Evolutionary conservation across 1,139 yeast genomes (phyloP).

Genomic region (Hyphopichia pseudoburtonii): DNA sequence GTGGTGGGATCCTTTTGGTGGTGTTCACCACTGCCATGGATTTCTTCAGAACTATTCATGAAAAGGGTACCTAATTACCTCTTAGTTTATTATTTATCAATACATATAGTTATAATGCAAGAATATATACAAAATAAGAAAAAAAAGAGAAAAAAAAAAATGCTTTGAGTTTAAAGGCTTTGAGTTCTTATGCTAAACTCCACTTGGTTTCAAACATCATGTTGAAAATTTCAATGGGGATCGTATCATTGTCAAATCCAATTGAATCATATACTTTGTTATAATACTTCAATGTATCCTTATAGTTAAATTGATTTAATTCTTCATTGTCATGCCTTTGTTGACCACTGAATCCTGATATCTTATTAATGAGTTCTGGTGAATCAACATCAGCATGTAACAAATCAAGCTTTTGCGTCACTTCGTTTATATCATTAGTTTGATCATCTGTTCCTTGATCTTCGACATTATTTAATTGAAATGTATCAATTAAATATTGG

Average conservation of each 20-base stretch:
- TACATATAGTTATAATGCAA: no score
- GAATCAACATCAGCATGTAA: conserved; percentile 32
- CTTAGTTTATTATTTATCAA: no score
- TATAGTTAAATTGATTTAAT: conserved; percentile 9
- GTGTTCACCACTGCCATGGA: conserved; percentile 95
- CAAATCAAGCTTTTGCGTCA: conserved; percentile 15
- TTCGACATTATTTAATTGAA: conserved; percentile 15
- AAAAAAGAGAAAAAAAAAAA: no score
- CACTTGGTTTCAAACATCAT: conserved; percentile 5
- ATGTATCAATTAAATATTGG: conserved; percentile 16
- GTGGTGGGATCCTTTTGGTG: conserved; percentile 96
- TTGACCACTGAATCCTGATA: conserved; percentile 8
- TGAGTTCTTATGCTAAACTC: neutral
- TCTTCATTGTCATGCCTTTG: neutral
- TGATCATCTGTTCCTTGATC: conserved; percentile 12
- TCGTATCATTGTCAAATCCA: conserved; percentile 9
- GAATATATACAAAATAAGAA: no score
- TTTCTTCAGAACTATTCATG: conserved; percentile 72
- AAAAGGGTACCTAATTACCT: conserved; percentile 17
- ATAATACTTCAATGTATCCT: conserved; percentile 15
- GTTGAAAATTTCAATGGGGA: conserved; percentile 15
- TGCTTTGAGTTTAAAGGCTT: no score
- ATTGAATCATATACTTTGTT: conserved; percentile 3
- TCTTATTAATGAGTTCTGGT: conserved; percentile 23
- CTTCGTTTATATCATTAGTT: no score